A percentile compares a stretch with the other conserved stretches of the same genome.
Evolutionary conservation across 2,329 filamentous ascomycete genomes (phyloP).

Genomic region (Calonectria naviculata): DNA sequence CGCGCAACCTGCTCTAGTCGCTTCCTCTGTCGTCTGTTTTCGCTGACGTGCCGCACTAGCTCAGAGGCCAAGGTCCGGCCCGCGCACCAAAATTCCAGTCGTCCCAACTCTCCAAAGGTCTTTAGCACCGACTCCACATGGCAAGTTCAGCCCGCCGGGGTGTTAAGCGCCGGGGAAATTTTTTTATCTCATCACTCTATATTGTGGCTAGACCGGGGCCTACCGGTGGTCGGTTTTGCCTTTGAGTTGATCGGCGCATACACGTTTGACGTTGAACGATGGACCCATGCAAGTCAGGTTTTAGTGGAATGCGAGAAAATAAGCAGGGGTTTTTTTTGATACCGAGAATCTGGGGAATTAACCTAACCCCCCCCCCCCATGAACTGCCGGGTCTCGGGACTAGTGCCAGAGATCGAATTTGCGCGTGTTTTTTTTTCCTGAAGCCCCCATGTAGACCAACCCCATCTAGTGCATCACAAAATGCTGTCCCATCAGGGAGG

Average conservation of each 20-base stretch:
- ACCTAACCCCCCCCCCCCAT: neutral
- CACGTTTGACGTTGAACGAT: constrained; percentile 1
- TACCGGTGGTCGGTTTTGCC: neutral
- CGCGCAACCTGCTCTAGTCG: too few relatives aligned
- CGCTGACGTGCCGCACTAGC: neutral
- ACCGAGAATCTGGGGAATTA: neutral
- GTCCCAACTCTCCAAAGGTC: neutral
- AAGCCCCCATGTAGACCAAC: neutral
- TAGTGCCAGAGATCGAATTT: neutral
- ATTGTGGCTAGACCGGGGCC: neutral
- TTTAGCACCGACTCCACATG: too few relatives aligned
- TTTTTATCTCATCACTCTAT: neutral
- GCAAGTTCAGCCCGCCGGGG: neutral
- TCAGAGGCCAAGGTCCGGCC: neutral
- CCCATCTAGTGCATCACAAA: neutral
- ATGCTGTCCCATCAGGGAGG: neutral
- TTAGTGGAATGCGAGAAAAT: neutral
- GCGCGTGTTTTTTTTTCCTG: neutral
- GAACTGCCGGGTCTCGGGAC: neutral
- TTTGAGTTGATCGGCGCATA: neutral
- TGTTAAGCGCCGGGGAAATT: neutral
- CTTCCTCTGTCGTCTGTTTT: neutral
- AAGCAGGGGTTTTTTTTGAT: neutral
- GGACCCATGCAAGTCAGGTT: neutral
- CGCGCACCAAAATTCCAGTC: neutral